Evolutionary conservation across 2,329 filamentous ascomycete species (phyloP), one percentile per base, ranked within the genome.

Genomic region (Fusarium transvaalense): DNA sequence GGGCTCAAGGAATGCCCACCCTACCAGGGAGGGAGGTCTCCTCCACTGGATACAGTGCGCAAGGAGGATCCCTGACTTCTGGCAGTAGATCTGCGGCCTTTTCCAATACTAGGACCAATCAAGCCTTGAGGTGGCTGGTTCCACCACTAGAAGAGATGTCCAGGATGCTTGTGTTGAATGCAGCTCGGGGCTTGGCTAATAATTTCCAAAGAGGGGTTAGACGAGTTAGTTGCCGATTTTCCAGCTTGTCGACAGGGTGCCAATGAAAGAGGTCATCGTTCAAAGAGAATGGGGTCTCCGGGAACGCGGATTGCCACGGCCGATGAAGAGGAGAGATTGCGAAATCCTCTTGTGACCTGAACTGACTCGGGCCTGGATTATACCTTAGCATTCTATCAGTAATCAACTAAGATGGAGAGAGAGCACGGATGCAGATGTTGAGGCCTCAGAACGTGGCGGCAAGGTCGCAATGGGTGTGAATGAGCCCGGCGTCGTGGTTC

Each of bases 41-140:
- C 51, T 64, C 52, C 65, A 64, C 59, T 45, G 38, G 48, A 60
- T 68, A 74, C 72, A 71, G 71, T 73, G 72, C 63, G 72, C 50
- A 47, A 62, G 54, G 41, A 45, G 34, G 41, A 59, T 73, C 68
- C 71, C 69, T 65, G 56, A 67, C 42, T 47, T 63, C 42, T 61
- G 52, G 62, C 62, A 73, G 71, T 56, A 75, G 75, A 77, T 77
- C 75, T 77, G 74, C 75, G 75, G 63, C 62, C 71, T 75, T 74
- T 74, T 74, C 58, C 60, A 65, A 53, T 53, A 51, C 29, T 56
- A 66, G 62, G 37, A 38, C 74, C 75, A 77, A 77, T 76, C 68
- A 76, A 42, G 62, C 42, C 31, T 38, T 35, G 50, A 34, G 55
- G 71, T 69, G 64, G 71, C 72, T 73, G 68, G 73, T 70, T 58